Conservation (phyloP, 345 rosid species). For the Euphorbia tirucalli region DNA sequence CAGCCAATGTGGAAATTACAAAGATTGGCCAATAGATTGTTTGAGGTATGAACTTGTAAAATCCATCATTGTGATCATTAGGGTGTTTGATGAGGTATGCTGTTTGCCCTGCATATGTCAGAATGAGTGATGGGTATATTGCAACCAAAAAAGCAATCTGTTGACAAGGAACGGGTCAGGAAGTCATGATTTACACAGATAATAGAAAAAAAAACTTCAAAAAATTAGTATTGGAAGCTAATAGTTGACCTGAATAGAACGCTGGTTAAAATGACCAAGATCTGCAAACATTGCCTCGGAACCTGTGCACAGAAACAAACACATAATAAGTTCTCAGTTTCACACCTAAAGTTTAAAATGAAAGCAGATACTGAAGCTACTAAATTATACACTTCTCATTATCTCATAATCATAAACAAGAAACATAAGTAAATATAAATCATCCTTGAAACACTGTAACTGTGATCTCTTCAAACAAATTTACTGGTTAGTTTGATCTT, state of each 20-base stretch:
- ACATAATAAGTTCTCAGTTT: not conserved
- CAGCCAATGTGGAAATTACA: slow-evolving; percentile 67
- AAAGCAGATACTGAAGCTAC: not conserved
- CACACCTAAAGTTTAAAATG: not conserved
- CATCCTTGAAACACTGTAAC: not conserved
- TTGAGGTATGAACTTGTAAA: slow-evolving; percentile 75
- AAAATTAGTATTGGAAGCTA: not conserved
- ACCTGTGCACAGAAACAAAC: slow-evolving; percentile 38
- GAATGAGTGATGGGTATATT: slow-evolving; percentile 77
- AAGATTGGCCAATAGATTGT: slow-evolving; percentile 81
- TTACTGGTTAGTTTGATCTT: not conserved
- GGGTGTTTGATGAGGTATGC: slow-evolving; percentile 74
- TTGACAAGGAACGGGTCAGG: slow-evolving; percentile 15
- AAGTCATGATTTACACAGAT: slow-evolving; percentile 1
- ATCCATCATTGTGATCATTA: slow-evolving; percentile 59
- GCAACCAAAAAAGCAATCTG: slow-evolving; percentile 70
- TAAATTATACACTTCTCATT: not conserved
- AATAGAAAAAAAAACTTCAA: not conserved
- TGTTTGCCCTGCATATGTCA: slow-evolving; percentile 90
- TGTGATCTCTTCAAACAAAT: not conserved
- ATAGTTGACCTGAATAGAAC: slow-evolving; percentile 54
- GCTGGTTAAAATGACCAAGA: slow-evolving; percentile 73
- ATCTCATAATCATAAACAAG: no score
- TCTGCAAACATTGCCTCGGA: slow-evolving; percentile 90
- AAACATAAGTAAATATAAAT: not conserved